Evolutionary conservation across 129 eudicot species (phyloP), one percentile per base, ranked within the genome.

Genomic region (Ambrosia artemisiifolia): DNA sequence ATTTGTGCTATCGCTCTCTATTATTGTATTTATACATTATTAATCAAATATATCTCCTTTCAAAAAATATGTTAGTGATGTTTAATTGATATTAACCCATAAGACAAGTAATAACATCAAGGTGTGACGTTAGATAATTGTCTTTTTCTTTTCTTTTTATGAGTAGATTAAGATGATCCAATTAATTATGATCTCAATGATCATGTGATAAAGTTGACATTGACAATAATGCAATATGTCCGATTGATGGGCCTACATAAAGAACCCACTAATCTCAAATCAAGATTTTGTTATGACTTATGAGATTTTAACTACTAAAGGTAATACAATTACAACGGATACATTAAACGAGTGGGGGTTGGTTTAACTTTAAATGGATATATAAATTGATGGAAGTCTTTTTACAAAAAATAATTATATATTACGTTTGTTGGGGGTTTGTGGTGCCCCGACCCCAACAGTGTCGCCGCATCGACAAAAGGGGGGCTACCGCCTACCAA

Each of bases 121-220:
- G n/a, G 36, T 56, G 36, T 57, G 63, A 11, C 63, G 30, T 56
- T 34, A 56, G 63, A 56, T 56, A 5, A 56, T 56, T 34, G 7
- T 56, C 7, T 24, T 56, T 56, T 56, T 56, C 24, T 18, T 56
- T 1, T 3, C 63, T 56, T 56, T 57, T 28, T 28, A 57, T 57
- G 38, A 36, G 36, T 57, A 28, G 63, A 57, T 57, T 57, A 57
- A 57, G 63, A 24, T 57, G 63, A 57, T 57, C 36, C 19, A 57
- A 60, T 60, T 42, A 32, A 60, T 60, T 60, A 60, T 60, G 43
- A 60, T 32, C 65, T 60, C 65, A 60, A 60, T 60, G 65, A 60
- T 60, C 3, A 60, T 32, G 65, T 32, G n/a, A 60, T 60, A 60
- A 60, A 60, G 19, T 60, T 30, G 65, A 33, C 5, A 60, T 60